Evolutionary conservation across 2,329 filamentous ascomycete species (phyloP).

Genomic region (Sporothrix inflata): DNA sequence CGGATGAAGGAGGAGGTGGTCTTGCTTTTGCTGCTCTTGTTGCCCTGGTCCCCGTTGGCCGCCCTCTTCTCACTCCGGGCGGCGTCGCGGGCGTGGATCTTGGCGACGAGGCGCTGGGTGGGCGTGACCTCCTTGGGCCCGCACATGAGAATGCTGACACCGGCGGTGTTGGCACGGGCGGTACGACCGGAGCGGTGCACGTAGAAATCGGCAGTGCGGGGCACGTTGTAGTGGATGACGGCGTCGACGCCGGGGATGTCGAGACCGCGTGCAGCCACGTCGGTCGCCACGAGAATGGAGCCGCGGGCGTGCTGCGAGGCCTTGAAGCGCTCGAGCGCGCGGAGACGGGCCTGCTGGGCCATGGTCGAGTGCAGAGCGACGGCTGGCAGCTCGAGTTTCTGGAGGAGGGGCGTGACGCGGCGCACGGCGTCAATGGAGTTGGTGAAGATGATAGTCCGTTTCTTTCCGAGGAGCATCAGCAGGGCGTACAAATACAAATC

Average conservation of each 20-base stretch:
- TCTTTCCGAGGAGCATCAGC: slow-evolving; percentile 77
- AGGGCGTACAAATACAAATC: slow-evolving; percentile 93
- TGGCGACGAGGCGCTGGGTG: slow-evolving; percentile 79
- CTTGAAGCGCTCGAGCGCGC: slow-evolving; percentile 87
- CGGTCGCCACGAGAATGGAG: slow-evolving; percentile 84
- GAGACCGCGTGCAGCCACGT: slow-evolving; percentile 89
- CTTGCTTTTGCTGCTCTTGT: background rate
- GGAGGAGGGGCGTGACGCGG: slow-evolving; percentile 80
- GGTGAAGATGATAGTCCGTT: slow-evolving; percentile 86
- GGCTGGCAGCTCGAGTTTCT: slow-evolving; percentile 77
- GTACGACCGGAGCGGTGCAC: slow-evolving; percentile 95
- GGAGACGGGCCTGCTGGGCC: slow-evolving; percentile 92
- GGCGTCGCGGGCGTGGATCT: slow-evolving; percentile 70
- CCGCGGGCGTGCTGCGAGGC: slow-evolving; percentile 56
- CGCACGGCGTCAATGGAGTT: slow-evolving; percentile 95
- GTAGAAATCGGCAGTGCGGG: slow-evolving; percentile 87
- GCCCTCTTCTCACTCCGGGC: slow-evolving; percentile 43
- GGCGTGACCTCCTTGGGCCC: slow-evolving; percentile 87
- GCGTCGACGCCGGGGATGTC: slow-evolving; percentile 90
- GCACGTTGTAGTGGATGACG: slow-evolving; percentile 93
- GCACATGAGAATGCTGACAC: slow-evolving; percentile 85
- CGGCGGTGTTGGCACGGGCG: slow-evolving; percentile 76
- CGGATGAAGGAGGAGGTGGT: slow-evolving; percentile 64
- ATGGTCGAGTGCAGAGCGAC: slow-evolving; percentile 88
- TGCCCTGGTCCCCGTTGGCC: slow-evolving; percentile 9